Evolutionary conservation across 495 filamentous ascomycete genomes (phyloP).

Genomic region (Penicillium angulare): DNA sequence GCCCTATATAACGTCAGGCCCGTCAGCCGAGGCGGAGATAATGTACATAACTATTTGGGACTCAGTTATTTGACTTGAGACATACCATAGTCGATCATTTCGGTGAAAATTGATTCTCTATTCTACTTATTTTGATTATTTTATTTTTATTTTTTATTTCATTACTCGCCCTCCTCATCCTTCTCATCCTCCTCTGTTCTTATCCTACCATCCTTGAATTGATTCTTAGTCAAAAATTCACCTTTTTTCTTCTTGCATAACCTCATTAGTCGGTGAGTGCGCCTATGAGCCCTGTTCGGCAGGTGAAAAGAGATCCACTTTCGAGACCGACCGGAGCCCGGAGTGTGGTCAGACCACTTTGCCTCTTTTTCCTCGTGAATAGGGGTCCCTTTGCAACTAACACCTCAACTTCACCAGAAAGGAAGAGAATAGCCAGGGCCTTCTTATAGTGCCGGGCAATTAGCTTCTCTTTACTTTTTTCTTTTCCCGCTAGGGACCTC

Average conservation of each 20-base stretch:
- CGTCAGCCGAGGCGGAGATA: background rate
- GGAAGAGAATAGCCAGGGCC: too few relatives aligned
- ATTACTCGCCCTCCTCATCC: too few relatives aligned
- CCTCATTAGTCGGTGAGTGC: constrained; percentile 1
- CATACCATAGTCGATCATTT: too few relatives aligned
- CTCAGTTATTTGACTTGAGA: too few relatives aligned
- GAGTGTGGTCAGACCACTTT: constrained; percentile 24
- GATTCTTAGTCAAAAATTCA: too few relatives aligned
- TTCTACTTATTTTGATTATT: too few relatives aligned
- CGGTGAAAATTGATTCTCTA: too few relatives aligned
- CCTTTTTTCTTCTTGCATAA: too few relatives aligned
- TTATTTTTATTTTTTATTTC: too few relatives aligned
- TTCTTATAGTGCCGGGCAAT: background rate
- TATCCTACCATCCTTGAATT: too few relatives aligned
- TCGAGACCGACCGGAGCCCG: constrained; percentile 11
- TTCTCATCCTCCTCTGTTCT: too few relatives aligned
- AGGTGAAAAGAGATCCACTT: constrained; percentile 17
- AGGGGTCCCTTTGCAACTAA: constrained; percentile 5
- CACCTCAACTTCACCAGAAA: too few relatives aligned
- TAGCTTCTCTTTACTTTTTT: constrained; percentile 9
- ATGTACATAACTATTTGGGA: background rate
- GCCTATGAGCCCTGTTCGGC: constrained; percentile 11
- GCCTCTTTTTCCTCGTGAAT: constrained; percentile 20
- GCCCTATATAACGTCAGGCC: background rate
- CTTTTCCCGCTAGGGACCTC: constrained; percentile 5